These are phyloP conservation scores for Arthrobotrys iridis DNA, from an alignment of 2,329 filamentous ascomycete genomes.

Conservation along the genomic window DNA sequence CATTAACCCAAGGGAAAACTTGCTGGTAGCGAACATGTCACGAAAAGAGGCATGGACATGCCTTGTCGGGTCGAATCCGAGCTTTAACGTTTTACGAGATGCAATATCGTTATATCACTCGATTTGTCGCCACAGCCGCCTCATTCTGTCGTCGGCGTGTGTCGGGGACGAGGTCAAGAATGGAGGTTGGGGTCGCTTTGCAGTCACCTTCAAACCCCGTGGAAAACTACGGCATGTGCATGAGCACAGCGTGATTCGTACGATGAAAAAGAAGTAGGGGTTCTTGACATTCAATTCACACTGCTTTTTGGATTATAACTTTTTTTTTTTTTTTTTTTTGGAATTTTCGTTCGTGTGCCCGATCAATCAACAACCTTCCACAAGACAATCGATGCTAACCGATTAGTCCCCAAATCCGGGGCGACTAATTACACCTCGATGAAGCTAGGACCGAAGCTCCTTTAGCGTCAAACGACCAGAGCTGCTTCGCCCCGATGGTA, in stretches of 20 bases:
- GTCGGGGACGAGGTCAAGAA: not conserved
- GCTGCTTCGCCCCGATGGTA: slow-evolving; percentile 39
- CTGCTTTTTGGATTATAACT: not conserved
- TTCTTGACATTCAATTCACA: slow-evolving; percentile 50
- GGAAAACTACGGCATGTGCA: slow-evolving; percentile 33
- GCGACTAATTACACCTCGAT: slow-evolving; percentile 40
- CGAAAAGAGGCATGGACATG: slow-evolving; percentile 25
- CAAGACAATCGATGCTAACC: slow-evolving; percentile 32
- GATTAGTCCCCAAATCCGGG: slow-evolving; percentile 51
- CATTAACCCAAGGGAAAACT: slow-evolving; percentile 18
- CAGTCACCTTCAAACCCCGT: slow-evolving; percentile 16
- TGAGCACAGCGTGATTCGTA: slow-evolving; percentile 38
- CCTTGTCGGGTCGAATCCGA: slow-evolving; percentile 47
- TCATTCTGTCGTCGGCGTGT: slow-evolving; percentile 16
- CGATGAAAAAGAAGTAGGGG: slow-evolving; percentile 24
- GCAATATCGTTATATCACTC: slow-evolving; percentile 16
- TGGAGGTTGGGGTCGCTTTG: slow-evolving; percentile 16
- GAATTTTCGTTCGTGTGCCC: slow-evolving; percentile 29
- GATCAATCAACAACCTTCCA: slow-evolving; percentile 5
- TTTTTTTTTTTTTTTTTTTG: not conserved
- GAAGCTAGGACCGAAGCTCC: slow-evolving; percentile 15
- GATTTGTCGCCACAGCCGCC: slow-evolving; percentile 35
- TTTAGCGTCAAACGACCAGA: slow-evolving; percentile 30
- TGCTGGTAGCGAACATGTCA: slow-evolving; percentile 42
- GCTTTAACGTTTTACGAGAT: slow-evolving; percentile 19